Conservation (phyloP, 768 basidiomycete genomes). For the Mycena olivaceomarginata region DNA sequence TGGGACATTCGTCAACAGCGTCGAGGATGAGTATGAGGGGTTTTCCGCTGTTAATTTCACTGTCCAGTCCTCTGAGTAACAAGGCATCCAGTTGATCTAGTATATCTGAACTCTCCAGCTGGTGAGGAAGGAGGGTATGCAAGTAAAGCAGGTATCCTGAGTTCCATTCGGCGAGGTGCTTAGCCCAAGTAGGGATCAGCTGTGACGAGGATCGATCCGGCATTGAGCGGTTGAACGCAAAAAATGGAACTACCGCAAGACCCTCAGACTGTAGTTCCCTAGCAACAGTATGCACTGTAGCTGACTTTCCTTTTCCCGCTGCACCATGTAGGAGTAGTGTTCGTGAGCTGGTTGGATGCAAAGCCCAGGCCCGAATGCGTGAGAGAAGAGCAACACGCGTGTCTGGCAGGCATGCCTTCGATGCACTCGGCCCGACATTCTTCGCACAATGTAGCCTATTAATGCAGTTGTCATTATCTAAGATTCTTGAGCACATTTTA, state of each 20-base stretch:
- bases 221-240: background rate
- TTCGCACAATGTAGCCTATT: background rate
- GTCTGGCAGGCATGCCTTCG: background rate
- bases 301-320: background rate
- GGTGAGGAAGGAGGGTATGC: background rate
- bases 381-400: background rate
- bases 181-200: conserved; percentile 22
- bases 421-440: background rate
- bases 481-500: background rate
- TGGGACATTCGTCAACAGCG: conserved; percentile 11
- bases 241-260: conserved; percentile 3
- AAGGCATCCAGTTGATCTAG: background rate
- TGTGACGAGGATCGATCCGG: background rate
- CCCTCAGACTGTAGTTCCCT: background rate
- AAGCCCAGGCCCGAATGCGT: background rate
- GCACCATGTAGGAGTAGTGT: background rate
- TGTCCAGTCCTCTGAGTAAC: background rate
- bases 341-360: background rate
- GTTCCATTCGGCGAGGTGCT: conserved; percentile 3
- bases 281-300: background rate
- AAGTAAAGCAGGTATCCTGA: background rate
- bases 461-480: background rate
- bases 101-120: conserved; percentile 11
- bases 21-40: conserved; percentile 7
- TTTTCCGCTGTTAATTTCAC: background rate